Percentiles rank a stretch among this genome's conserved stretches.
phyloP scores from a whole-genome alignment of 2,329 filamentous ascomycete species.

The Ceratocystiopsis minuta region DNA sequence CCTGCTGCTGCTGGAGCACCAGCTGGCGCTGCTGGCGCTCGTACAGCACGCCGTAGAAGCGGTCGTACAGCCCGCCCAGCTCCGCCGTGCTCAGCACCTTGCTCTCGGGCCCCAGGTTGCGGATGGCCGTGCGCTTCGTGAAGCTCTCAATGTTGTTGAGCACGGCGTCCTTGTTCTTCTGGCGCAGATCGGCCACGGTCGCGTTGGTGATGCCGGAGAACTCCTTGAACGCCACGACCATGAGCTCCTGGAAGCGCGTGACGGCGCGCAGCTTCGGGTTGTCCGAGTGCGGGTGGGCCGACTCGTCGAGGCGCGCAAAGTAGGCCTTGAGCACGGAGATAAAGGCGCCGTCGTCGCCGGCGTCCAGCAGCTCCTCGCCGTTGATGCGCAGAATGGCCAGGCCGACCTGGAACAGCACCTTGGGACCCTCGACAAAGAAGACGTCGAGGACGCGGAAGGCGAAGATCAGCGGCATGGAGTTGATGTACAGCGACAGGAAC shows the following conservation, averaged over 20 bases:
- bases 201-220: constrained; percentile 90
- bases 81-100: constrained; percentile 77
- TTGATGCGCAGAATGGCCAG: constrained; percentile 95
- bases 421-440: constrained; percentile 94
- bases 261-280: constrained; percentile 89
- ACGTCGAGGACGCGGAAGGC: constrained; percentile 93
- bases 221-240: constrained; percentile 98
- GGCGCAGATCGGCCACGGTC: constrained; percentile 72
- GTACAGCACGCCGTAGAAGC: constrained; percentile 83
- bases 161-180: constrained; percentile 87
- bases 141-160: constrained; percentile 94
- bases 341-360: constrained; percentile 85
- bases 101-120: constrained; percentile 89
- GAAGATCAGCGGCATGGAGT: constrained; percentile 97
- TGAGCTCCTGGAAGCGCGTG: constrained; percentile 90
- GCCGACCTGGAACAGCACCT: constrained; percentile 92
- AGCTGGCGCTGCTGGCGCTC: constrained; percentile 72
- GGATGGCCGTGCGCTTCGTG: constrained; percentile 86
- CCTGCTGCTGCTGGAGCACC: constrained; percentile 63
- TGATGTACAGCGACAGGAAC: constrained; percentile 97
- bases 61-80: constrained; percentile 77
- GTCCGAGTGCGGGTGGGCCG: constrained; percentile 85
- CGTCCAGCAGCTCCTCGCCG: constrained; percentile 85
- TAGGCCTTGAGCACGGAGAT: constrained; percentile 93
- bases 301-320: constrained; percentile 84